phyloP scores from a whole-genome alignment of 257 asterid species.

The Eucommia ulmoides region DNA sequence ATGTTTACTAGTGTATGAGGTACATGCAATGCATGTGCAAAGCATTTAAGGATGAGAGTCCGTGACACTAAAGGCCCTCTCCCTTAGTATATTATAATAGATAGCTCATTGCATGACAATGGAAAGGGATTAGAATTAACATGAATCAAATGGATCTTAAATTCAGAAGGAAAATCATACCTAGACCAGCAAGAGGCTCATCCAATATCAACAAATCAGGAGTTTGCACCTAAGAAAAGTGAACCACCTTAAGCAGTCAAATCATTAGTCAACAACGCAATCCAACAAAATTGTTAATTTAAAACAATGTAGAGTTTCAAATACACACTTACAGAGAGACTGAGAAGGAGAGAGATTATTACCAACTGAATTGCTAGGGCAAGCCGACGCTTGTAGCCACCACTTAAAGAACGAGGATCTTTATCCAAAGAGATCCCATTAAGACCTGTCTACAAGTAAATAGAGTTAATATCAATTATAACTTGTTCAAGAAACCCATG shows the following conservation, averaged over 20 bases:
- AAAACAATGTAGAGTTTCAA: constrained; percentile 5
- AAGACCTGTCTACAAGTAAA: constrained; percentile 16
- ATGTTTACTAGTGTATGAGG: no score
- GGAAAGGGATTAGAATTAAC: no score
- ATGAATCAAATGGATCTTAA: no score
- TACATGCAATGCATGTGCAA: no score
- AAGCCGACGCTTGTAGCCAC: constrained; percentile 94
- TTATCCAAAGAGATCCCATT: constrained; percentile 20
- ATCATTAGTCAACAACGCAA: constrained; percentile 9
- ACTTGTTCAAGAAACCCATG: no score
- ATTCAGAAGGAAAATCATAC: no score
- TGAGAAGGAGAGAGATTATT: constrained; percentile 17
- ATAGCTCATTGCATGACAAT: no score
- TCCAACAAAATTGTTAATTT: background rate
- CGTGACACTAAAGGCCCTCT: no score
- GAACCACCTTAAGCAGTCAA: constrained; percentile 15
- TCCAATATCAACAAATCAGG: constrained; percentile 79
- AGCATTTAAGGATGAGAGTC: no score
- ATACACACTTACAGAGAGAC: constrained; percentile 7
- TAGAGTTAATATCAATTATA: no score
- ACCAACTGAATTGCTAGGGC: constrained; percentile 91
- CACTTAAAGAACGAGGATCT: constrained; percentile 85
- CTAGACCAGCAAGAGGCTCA: constrained; percentile 99
- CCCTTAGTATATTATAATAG: no score
- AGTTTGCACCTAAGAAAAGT: constrained; percentile 62